Evolutionary conservation across 1,139 yeast species (phyloP), one percentile per base, ranked within the genome.

Genomic region (Arxiozyma slooffiae): DNA sequence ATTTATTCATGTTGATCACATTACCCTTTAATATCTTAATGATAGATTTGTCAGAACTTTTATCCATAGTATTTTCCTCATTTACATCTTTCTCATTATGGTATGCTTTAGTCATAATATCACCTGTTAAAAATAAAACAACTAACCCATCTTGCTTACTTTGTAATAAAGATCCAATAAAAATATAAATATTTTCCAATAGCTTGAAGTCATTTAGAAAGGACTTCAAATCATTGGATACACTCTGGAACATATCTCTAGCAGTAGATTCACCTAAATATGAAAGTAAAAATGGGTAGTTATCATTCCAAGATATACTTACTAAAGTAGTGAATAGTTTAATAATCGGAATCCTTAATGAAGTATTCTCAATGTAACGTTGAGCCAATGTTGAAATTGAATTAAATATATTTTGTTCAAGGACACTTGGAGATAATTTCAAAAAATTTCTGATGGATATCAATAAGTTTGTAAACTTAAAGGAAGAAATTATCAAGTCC

Each of bases 121-220:
- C 71, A 1, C 95, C 96, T 47, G 87, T 84, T 43, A 88, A 72
- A 54, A 92, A 79, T 44, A 86, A 72, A 48, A 86, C 85, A 0
- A 95, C 77, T 34, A 90, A 69, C 0, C 97, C 97, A 62, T 89
- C 95, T 68, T 92, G 97, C 52, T 82, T 79, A 8, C 87, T 82
- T 56, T 78, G 79, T 75, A 86, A 76, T 6, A 87, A 82, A 0
- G 89, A 76, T n/a, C 92, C 77, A 53, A 90, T 79, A 57, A 88
- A 85, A 51, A 78, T 80, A 60, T 85, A 85, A 20, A 86, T 70
- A 6, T 78, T 72, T 24, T 80, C 77, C 52, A 83, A 77, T 42
- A 84, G 70, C 17, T 67, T 68, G 53, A 76, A 78, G 50, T 78
- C 79, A 57, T 80, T 85, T 55, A 82, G 72, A 1, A 78, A 72